Evolutionary conservation across 176 grass and related monocot genomes (phyloP).

Genomic region (Otatea glauca): DNA sequence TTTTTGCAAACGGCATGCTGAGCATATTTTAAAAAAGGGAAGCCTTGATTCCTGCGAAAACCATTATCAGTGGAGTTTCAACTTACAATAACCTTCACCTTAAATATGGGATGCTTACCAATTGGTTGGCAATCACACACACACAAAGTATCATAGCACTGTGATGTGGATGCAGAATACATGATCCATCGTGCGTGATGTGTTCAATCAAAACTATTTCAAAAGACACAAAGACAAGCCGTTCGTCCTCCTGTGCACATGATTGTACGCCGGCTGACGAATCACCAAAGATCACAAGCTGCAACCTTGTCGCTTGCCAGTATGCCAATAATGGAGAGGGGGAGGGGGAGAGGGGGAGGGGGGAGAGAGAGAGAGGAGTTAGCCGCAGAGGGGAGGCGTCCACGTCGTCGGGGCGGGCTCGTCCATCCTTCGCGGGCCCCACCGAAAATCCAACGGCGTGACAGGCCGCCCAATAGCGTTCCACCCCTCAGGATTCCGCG

Average conservation of each 20-base stretch:
- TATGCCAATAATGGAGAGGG: background rate
- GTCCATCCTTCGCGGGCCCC: constrained; percentile 34
- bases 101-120: too few relatives aligned
- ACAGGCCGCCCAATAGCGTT: constrained; percentile 71
- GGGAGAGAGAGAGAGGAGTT: background rate
- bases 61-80: background rate
- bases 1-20: background rate
- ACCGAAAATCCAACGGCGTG: constrained; percentile 56
- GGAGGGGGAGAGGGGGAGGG: background rate
- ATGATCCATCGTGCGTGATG: background rate
- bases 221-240: background rate
- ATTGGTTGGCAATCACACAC: background rate
- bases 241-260: background rate
- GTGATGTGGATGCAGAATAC: background rate
- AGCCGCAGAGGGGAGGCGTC: background rate
- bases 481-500: constrained; percentile 52
- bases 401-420: background rate
- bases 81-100: too few relatives aligned
- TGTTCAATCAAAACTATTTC: background rate
- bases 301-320: background rate
- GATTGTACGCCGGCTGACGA: background rate
- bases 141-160: background rate
- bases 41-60: background rate
- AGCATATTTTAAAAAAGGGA: background rate
- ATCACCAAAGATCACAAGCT: constrained; percentile 31